Base-by-base conservation (phyloP, 192 early-diverging fungal genomes). In the Dimargaris xerosporica region DNA sequence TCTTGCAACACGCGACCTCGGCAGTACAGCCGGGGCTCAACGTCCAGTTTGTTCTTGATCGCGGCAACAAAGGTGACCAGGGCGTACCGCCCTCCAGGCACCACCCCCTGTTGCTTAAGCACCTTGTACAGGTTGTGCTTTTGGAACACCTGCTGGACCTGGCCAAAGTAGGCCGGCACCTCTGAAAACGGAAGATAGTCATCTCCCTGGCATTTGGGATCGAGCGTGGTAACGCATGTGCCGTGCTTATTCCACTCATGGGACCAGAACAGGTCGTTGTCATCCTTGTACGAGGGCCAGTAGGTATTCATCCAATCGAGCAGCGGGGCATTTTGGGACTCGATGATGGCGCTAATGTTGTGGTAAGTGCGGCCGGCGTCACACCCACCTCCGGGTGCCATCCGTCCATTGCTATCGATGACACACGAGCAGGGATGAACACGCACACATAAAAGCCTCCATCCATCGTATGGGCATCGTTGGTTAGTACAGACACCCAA, bases 171-270 rank as follows among this genome's bases (percentile, higher is more conserved):
- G 17, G 17, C 47, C 47, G 47, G 19, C 17, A 50, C 7, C 47
- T 50, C 47, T 23, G 17, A 23, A 21, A 17, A 23, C 25, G 47
- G 47, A 21, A 21, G 17, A 50, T 50, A 50, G 19, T 21, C 25
- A 50, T 44, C 47, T 19, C 31, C 65, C 62, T 77, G 82, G 75
- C 88, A 90, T 4, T 34, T 23, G 21, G 83, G 85, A 19, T 74
- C 72, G 45, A 87, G 66, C 0, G 85, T 87, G 2, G 78, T 75
- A 10, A 86, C 79, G 69, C 85, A 90, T 10, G 83, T 87, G 23
- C 88, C 88, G 65, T 90, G 88, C 76, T 90, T 90, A 75, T 66
- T 69, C 83, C 83, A 90, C 58, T 90, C 88, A 66, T 90, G 88
- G 7, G 80, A 67, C 85, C 85, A 88, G 71, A 90, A 85, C 69